These are phyloP conservation scores for Viridothelium virens DNA, from an alignment of 495 filamentous ascomycete species.

Conservation along the genomic window DNA sequence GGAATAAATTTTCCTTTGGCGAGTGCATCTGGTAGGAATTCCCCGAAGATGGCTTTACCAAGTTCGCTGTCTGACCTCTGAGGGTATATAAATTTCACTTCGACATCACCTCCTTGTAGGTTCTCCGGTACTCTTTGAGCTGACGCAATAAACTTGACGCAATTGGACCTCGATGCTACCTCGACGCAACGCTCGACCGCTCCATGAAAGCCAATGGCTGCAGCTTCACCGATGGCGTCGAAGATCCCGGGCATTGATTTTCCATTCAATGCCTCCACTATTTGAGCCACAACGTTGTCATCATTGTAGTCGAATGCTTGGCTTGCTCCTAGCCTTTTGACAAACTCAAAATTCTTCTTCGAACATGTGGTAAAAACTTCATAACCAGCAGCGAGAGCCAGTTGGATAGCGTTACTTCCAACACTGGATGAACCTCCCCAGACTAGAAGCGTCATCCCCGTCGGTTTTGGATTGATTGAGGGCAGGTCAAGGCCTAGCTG, in stretches of 20 bases:
- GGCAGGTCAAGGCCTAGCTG: conserved; percentile 38
- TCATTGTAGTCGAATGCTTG: conserved; percentile 50
- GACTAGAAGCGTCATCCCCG: conserved; percentile 42
- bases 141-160: conserved; percentile 1
- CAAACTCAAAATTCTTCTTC: conserved; percentile 45
- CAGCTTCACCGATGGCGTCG: conserved; percentile 21
- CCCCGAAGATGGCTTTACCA: conserved; percentile 21
- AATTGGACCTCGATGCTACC: not conserved
- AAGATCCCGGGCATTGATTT: conserved; percentile 23
- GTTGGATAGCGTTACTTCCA: conserved; percentile 54
- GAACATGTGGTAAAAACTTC: conserved; percentile 50
- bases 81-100: conserved; percentile 14
- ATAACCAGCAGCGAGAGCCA: conserved; percentile 49
- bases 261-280: conserved; percentile 29
- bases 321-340: conserved; percentile 47
- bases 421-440: conserved; percentile 54
- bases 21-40: conserved; percentile 20
- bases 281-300: conserved; percentile 29
- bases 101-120: conserved; percentile 7
- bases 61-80: conserved; percentile 17
- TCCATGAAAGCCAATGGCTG: not conserved
- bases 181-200: not conserved
- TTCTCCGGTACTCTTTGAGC: not conserved
- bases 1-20: conserved; percentile 13
- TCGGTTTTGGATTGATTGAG: conserved; percentile 25